phyloP scores from a whole-genome alignment of 116 monocot genomes.

The Zostera marina region DNA sequence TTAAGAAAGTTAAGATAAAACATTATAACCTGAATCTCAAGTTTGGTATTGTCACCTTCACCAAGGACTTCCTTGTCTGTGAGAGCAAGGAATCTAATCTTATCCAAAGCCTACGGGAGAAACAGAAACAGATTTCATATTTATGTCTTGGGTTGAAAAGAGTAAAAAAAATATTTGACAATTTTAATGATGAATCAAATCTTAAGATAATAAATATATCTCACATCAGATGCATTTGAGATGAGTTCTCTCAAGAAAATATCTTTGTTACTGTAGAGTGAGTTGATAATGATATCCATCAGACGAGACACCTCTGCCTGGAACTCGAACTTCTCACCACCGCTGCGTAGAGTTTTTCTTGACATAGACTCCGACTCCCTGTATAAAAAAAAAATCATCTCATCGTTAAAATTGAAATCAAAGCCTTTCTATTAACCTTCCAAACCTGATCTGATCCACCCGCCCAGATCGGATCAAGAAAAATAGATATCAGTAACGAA shows the following conservation, averaged over 20 bases:
- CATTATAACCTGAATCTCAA: conserved; percentile 77
- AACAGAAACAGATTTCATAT: not conserved
- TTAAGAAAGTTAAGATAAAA: too few relatives aligned
- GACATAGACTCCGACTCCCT: conserved; percentile 86
- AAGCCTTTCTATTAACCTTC: not conserved
- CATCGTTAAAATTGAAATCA: not conserved
- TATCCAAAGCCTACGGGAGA: conserved; percentile 66
- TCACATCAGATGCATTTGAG: conserved; percentile 96
- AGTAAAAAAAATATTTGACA: too few relatives aligned
- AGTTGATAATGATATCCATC: conserved; percentile 97
- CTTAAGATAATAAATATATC: not conserved
- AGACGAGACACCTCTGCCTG: conserved; percentile 92
- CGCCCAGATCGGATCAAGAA: not conserved
- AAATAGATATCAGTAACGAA: not conserved
- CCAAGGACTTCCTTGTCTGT: conserved; percentile 88
- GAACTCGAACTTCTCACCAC: conserved; percentile 91
- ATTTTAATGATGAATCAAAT: not conserved
- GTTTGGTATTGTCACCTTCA: conserved; percentile 81
- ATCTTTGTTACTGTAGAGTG: conserved; percentile 96
- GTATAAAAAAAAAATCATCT: not conserved
- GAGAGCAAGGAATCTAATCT: conserved; percentile 84
- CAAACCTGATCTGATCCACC: not conserved
- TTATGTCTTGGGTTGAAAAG: not conserved
- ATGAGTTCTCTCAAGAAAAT: conserved; percentile 96
- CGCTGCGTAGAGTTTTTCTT: conserved; percentile 40